phyloP scores from a whole-genome alignment of 2,329 filamentous ascomycete genomes.

The Dactylellina sp. region DNA sequence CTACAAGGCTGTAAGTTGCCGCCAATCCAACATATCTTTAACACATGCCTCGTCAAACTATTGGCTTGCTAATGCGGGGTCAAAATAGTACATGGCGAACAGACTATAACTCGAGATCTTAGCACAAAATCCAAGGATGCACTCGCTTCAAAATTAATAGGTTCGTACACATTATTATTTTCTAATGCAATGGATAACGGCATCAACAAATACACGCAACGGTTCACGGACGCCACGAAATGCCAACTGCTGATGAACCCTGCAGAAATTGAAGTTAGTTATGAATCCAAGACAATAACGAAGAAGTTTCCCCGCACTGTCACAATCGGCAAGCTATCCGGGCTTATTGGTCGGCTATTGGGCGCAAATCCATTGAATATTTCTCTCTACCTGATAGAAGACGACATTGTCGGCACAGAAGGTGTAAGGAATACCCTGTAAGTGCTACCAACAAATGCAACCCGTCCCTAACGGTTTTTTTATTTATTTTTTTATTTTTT shows the following conservation, averaged over 20 bases:
- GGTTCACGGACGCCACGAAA: too few relatives aligned
- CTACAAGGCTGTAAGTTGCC: conserved; percentile 79
- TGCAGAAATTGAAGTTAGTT: conserved; percentile 46
- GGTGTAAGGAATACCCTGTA: conserved; percentile 51
- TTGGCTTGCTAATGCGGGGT: conserved; percentile 32
- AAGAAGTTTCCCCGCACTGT: conserved; percentile 57
- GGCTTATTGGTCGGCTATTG: conserved; percentile 50
- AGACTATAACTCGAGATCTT: conserved; percentile 45
- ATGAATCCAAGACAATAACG: conserved; percentile 33
- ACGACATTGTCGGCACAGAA: conserved; percentile 26
- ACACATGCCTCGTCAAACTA: conserved; percentile 6
- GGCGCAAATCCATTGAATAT: conserved; percentile 52
- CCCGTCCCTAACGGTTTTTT: too few relatives aligned
- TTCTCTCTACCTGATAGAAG: conserved; percentile 45
- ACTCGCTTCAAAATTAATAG: conserved; percentile 48
- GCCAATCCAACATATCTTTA: conserved; percentile 2
- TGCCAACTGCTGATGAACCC: conserved; percentile 29
- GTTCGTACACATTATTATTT: conserved; percentile 33
- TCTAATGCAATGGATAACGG: conserved; percentile 20
- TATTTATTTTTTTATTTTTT: conserved; percentile 15
- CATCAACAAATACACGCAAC: neutral
- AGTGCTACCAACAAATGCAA: conserved; percentile 45
- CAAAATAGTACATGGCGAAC: conserved; percentile 53
- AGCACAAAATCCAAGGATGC: conserved; percentile 47
- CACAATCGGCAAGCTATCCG: conserved; percentile 52